These are phyloP conservation scores for Kazachstania taianensis DNA, from an alignment of 805 yeast species.

Conservation along the genomic window DNA sequence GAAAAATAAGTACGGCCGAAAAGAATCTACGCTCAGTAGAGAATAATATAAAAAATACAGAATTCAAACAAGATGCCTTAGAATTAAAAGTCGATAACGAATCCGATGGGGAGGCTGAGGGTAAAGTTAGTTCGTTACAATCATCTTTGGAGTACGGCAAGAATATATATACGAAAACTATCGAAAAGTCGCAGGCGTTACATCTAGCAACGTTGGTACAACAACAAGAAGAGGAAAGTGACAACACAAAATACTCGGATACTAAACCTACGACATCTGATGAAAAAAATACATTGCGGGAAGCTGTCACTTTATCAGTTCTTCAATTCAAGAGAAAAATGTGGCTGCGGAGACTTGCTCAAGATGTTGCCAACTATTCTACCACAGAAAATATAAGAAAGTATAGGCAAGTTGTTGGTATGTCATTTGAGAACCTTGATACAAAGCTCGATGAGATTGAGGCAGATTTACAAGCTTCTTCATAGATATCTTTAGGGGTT, in stretches of 20 bases:
- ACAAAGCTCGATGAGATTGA: slow-evolving; percentile 75
- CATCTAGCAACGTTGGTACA: slow-evolving; percentile 49
- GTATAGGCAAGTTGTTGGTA: slow-evolving; percentile 70
- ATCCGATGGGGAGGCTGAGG: not conserved
- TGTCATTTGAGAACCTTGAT: slow-evolving; percentile 69
- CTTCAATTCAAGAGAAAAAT: slow-evolving; percentile 42
- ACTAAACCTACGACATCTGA: not conserved
- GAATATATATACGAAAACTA: slow-evolving; percentile 14
- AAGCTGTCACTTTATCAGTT: slow-evolving; percentile 36
- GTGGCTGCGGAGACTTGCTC: slow-evolving; percentile 39
- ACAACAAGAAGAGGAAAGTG: slow-evolving; percentile 34
- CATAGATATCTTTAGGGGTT: too few relatives aligned
- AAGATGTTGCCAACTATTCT: slow-evolving; percentile 37
- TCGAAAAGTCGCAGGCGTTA: slow-evolving; percentile 58
- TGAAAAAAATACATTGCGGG: slow-evolving; percentile 11
- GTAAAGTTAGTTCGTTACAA: not conserved
- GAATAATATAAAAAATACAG: not conserved
- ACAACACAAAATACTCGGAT: too few relatives aligned
- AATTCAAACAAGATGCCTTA: not conserved
- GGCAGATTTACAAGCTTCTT: slow-evolving; percentile 34
- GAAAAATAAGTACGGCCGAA: not conserved
- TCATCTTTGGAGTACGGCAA: not conserved
- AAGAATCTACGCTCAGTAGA: not conserved
- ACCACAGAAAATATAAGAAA: slow-evolving; percentile 53
- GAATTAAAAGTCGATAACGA: not conserved